Percentiles rank a stretch among this genome's conserved stretches.
phyloP scores from a whole-genome alignment of 768 basidiomycete genomes.

The Tricholoma furcatifolium region DNA sequence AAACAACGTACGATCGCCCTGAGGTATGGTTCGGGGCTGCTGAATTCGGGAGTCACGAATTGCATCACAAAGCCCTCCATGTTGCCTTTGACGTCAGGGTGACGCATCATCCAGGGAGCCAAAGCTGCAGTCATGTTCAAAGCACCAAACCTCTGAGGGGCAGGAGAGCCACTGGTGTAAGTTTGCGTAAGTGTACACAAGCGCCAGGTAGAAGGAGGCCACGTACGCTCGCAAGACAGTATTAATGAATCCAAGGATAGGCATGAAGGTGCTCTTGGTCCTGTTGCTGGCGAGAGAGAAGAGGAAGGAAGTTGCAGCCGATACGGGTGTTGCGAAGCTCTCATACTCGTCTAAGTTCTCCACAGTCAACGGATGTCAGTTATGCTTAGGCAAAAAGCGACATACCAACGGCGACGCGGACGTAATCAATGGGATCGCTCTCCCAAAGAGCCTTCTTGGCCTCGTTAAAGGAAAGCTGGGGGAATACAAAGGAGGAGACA shows the following conservation, averaged over 20 bases:
- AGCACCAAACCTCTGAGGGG: slow-evolving; percentile 79
- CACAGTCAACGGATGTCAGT: not conserved
- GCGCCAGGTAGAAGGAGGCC: not conserved
- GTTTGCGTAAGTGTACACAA: slow-evolving; percentile 1
- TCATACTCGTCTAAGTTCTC: slow-evolving; percentile 71
- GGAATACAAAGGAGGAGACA: slow-evolving; percentile 82
- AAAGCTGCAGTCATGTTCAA: slow-evolving; percentile 80
- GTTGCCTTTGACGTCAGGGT: slow-evolving; percentile 72
- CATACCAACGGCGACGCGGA: slow-evolving; percentile 72
- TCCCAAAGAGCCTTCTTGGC: slow-evolving; percentile 71
- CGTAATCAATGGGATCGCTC: slow-evolving; percentile 80
- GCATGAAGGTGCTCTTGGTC: slow-evolving; percentile 79
- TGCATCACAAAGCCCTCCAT: slow-evolving; percentile 78
- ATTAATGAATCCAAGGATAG: slow-evolving; percentile 78
- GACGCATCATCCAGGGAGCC: slow-evolving; percentile 78
- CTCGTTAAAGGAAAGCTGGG: slow-evolving; percentile 78
- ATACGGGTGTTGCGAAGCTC: slow-evolving; percentile 70
- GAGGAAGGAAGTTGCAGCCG: slow-evolving; percentile 79
- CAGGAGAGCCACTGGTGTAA: slow-evolving; percentile 36
- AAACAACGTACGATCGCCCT: slow-evolving; percentile 64
- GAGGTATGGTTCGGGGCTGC: slow-evolving; percentile 66
- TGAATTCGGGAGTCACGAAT: slow-evolving; percentile 74
- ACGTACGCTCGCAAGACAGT: slow-evolving; percentile 65
- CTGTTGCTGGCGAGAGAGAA: slow-evolving; percentile 75
- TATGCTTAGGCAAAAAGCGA: not conserved